These are phyloP conservation scores for Epichloe aotearoae DNA, from an alignment of 2,329 filamentous ascomycete genomes.

Conservation along the genomic window DNA sequence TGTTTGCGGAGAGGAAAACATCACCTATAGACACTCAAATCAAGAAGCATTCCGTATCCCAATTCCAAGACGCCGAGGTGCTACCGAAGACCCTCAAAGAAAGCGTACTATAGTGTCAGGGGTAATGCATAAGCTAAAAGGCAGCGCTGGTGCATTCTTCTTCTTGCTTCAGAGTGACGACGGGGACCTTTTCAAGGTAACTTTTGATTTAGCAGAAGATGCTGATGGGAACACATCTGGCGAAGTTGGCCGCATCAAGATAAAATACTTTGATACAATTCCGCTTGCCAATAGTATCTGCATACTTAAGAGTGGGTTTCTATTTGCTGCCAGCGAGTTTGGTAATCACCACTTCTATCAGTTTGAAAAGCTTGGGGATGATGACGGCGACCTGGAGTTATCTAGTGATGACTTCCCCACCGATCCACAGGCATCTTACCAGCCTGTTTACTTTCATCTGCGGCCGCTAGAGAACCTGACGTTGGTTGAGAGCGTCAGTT, in stretches of 20 bases:
- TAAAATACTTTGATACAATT: conserved; percentile 97
- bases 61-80: conserved; percentile 73
- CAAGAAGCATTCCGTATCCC: conserved; percentile 79
- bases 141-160: conserved; percentile 76
- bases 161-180: conserved; percentile 92
- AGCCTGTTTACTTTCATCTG: conserved; percentile 75
- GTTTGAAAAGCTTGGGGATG: conserved; percentile 91
- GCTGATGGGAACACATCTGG: conserved; percentile 64
- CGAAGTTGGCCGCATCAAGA: conserved; percentile 69
- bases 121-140: conserved; percentile 94
- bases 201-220: conserved; percentile 78
- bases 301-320: conserved; percentile 89
- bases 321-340: conserved; percentile 84
- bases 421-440: conserved; percentile 57
- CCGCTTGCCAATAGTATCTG: conserved; percentile 77
- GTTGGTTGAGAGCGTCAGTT: conserved; percentile 70
- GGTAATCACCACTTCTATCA: conserved; percentile 94
- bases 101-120: conserved; percentile 80
- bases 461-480: conserved; percentile 69
- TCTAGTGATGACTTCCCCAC: conserved; percentile 69
- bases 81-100: conserved; percentile 81
- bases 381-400: conserved; percentile 81
- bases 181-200: conserved; percentile 96
- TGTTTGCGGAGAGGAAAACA: conserved; percentile 85
- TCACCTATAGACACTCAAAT: conserved; percentile 95